Evolutionary conservation across 1,284 basidiomycete genomes (phyloP), one percentile per base, ranked within the genome.

Genomic region (Pholiota adiposa): DNA sequence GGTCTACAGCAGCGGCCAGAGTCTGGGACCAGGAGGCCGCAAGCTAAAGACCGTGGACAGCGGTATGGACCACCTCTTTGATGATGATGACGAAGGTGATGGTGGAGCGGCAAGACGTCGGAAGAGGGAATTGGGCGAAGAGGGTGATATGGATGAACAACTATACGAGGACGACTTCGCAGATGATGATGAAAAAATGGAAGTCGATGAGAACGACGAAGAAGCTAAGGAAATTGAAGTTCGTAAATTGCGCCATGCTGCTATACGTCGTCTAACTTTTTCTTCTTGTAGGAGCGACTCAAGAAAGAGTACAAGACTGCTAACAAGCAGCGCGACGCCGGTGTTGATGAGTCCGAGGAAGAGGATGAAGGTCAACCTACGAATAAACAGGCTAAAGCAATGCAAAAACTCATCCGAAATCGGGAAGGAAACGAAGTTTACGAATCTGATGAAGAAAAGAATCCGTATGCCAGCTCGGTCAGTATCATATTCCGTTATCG

Each of bases 191-290:
- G 93, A 95, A 70, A 87, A 86, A 70, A 82, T 87, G 71, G 81
- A 87, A 44, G 78, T 82, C 19, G 89, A 92, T 58, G 86, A 87
- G 56, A 87, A 94, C 51, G 94, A 95, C 61, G 91, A 94, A 59
- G 91, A 94, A 69, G 83, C 88, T 38, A 94, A 92, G 71, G 92
- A 95, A 72, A 79, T 90, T n/a, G 92, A 94, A 82, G 93, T 90
- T 56, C 73, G 43, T 19, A 11, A 14, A n/a, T 48, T n/a, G n/a
- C 7, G 19, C 23, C 19, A 41, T 34, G 25, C 58, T 33, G 46
- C 29, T 12, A 38, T 59, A 14, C 53, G 34, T 16, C 29, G 58
- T 19, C 51, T 21, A 5, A 46, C 38, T 11, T 52, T 54, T 51
- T 11, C 44, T 21, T 55, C 54, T 56, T 48, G 21, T 63, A 94